These are phyloP conservation scores for Peniophora sp. DNA, from an alignment of 1,284 basidiomycete species.

Conservation along the genomic window DNA sequence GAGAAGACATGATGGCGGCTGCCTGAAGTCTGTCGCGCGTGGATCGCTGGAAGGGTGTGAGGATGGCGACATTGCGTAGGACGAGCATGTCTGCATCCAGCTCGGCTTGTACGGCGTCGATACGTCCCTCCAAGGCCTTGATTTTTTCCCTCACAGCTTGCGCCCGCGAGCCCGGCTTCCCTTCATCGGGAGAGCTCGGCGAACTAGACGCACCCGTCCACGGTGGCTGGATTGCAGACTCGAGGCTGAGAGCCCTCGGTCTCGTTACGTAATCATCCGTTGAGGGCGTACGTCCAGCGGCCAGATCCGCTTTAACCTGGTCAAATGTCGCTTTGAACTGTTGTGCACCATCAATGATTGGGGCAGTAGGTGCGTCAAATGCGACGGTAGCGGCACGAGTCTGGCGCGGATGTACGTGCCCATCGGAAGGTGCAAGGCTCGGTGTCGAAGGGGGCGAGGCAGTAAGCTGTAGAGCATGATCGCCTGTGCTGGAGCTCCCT, in stretches of 20 bases:
- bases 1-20: conserved; percentile 59
- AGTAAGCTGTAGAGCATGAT: conserved; percentile 6
- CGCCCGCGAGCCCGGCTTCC: conserved; percentile 38
- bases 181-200: conserved; percentile 10
- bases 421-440: conserved; percentile 5
- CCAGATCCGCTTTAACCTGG: conserved; percentile 78
- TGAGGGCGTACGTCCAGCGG: conserved; percentile 32
- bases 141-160: conserved; percentile 58
- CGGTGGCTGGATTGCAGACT: conserved; percentile 17
- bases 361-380: conserved; percentile 33
- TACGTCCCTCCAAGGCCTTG: conserved; percentile 51
- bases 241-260: conserved; percentile 25
- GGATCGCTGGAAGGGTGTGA: conserved; percentile 81
- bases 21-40: conserved; percentile 71
- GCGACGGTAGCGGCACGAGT: conserved; percentile 25
- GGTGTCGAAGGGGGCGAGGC: conserved; percentile 5
- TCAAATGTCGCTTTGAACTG: conserved; percentile 80
- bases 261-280: conserved; percentile 18
- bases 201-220: conserved; percentile 2
- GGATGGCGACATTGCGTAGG: conserved; percentile 75
- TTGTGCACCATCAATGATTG: conserved; percentile 45
- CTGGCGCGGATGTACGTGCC: conserved; percentile 17
- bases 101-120: conserved; percentile 47
- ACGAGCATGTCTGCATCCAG: conserved; percentile 70
- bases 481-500: conserved; percentile 5